Evolutionary conservation across 257 asterid genomes (phyloP).

Genomic region (Cordia subcordata): DNA sequence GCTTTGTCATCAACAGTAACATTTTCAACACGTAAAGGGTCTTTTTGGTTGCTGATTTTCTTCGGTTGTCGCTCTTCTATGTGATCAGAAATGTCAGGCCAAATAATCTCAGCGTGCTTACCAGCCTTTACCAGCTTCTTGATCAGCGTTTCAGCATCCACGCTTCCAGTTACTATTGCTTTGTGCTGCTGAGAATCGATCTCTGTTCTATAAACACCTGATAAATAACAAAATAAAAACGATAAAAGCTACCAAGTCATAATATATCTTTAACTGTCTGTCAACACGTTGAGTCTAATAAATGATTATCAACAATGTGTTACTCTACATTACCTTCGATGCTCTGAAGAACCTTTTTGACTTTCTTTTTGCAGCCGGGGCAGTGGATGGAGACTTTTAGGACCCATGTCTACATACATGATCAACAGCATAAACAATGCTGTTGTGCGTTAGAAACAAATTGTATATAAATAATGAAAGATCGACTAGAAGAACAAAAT

Average conservation of each 20-base stretch:
- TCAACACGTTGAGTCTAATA: no score
- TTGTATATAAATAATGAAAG: background rate
- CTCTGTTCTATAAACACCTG: conserved; percentile 58
- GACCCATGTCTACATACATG: conserved; percentile 69
- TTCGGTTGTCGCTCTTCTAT: conserved; percentile 13
- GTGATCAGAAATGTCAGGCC: conserved; percentile 28
- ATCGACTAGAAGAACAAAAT: background rate
- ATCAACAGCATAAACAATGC: background rate
- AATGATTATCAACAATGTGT: background rate
- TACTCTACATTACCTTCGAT: conserved; percentile 76
- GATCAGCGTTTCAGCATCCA: conserved; percentile 48
- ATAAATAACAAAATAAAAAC: no score
- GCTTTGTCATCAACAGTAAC: conserved; percentile 14
- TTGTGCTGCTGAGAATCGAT: conserved; percentile 61
- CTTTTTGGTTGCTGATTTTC: conserved; percentile 18
- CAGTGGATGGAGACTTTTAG: conserved; percentile 88
- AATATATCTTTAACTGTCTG: no score
- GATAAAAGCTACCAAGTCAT: no score
- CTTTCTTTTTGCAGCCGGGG: conserved; percentile 79
- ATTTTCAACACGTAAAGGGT: conserved; percentile 12
- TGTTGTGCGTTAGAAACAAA: no score
- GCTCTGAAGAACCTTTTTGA: conserved; percentile 64
- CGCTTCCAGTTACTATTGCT: conserved; percentile 50
- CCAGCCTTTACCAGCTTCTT: conserved; percentile 56
- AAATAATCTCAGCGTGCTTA: conserved; percentile 49